phyloP scores from a whole-genome alignment of 768 basidiomycete species.

The Suillus sp. region DNA sequence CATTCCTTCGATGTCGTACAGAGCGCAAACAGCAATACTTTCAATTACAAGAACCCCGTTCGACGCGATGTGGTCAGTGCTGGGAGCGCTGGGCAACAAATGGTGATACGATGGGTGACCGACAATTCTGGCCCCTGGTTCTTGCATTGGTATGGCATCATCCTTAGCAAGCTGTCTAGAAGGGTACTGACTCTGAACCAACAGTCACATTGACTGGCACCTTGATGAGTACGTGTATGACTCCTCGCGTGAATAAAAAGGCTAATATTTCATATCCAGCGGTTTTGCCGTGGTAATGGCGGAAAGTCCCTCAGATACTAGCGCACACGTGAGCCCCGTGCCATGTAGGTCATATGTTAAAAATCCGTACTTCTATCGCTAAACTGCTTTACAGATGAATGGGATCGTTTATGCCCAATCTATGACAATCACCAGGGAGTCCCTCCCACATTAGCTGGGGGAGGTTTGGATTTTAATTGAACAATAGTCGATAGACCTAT shows the following conservation, averaged over 20 bases:
- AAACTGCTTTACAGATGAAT: slow-evolving; percentile 19
- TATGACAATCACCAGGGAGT: neutral
- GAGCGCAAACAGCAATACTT: slow-evolving; percentile 34
- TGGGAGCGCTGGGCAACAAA: neutral
- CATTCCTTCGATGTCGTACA: slow-evolving; percentile 48
- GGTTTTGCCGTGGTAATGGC: slow-evolving; percentile 36
- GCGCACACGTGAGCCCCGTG: neutral
- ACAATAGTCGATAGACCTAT: too few relatives aligned
- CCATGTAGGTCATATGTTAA: neutral
- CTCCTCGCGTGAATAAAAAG: neutral
- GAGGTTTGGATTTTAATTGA: neutral
- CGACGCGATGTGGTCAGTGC: neutral
- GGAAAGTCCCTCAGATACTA: slow-evolving; percentile 21
- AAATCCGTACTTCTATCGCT: neutral
- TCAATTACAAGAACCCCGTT: neutral
- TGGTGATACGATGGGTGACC: slow-evolving; percentile 29
- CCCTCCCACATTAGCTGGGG: neutral
- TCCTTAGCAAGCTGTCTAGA: neutral
- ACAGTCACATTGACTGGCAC: slow-evolving; percentile 24
- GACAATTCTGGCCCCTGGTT: slow-evolving; percentile 54
- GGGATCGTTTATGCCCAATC: slow-evolving; percentile 29
- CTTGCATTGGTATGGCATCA: slow-evolving; percentile 19
- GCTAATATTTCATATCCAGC: slow-evolving; percentile 11
- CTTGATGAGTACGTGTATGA: slow-evolving; percentile 17
- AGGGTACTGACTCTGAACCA: neutral